Evolutionary conservation across 352 stramenopile genomes (phyloP).

Genomic region (Phytopythium oedochilum): DNA sequence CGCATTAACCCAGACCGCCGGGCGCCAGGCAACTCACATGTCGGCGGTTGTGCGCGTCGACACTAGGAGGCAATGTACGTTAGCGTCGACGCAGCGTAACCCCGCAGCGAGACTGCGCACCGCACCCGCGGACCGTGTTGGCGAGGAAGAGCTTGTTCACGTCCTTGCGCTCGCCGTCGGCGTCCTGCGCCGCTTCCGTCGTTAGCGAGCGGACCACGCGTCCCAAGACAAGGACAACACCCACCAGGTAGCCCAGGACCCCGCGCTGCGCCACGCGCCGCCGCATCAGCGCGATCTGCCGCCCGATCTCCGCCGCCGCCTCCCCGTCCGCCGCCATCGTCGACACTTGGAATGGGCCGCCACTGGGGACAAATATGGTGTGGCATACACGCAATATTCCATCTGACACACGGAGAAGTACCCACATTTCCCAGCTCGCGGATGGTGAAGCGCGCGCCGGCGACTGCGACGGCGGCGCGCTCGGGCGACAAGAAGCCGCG

Average conservation of each 20-base stretch:
- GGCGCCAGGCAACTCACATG: slow-evolving; percentile 24
- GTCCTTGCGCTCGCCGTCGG: slow-evolving; percentile 29
- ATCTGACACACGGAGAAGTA: no score
- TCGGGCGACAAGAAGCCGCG: slow-evolving; percentile 27
- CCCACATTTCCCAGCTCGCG: not conserved
- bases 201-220: not conserved
- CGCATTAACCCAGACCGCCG: no score
- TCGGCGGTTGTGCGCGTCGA: slow-evolving; percentile 55
- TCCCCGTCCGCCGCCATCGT: slow-evolving; percentile 15
- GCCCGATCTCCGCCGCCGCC: slow-evolving; percentile 24
- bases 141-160: slow-evolving; percentile 68
- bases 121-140: slow-evolving; percentile 59
- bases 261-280: slow-evolving; percentile 29
- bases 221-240: not conserved
- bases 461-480: not conserved
- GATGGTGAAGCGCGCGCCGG: slow-evolving; percentile 22
- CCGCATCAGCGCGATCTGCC: slow-evolving; percentile 33
- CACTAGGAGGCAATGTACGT: slow-evolving; percentile 30
- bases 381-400: not conserved
- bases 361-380: no score
- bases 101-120: no score
- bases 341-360: no score
- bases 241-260: slow-evolving; percentile 41
- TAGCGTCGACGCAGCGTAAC: no score
- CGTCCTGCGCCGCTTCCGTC: slow-evolving; percentile 10